Evolutionary conservation across 2,329 filamentous ascomycete genomes (phyloP).

Genomic region (Pseudogymnoascus sp.): DNA sequence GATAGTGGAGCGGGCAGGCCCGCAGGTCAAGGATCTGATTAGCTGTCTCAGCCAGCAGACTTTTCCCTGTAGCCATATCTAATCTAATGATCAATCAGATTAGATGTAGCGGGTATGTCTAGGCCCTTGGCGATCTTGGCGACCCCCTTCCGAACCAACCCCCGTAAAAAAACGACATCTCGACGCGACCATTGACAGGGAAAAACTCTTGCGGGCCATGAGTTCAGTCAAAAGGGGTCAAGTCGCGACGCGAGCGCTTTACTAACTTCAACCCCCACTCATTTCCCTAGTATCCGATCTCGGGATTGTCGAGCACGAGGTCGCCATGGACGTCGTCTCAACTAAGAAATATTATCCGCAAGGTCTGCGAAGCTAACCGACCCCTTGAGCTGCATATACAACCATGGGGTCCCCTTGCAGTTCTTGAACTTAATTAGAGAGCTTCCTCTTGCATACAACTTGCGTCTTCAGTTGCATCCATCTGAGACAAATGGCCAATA

Average conservation of each 20-base stretch:
- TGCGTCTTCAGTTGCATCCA: neutral
- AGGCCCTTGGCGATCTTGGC: neutral
- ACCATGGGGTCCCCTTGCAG: neutral
- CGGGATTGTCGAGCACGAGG: neutral
- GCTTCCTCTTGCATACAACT: neutral
- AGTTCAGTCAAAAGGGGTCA: neutral
- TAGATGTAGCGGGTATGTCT: neutral
- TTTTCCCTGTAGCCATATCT: conserved; percentile 2
- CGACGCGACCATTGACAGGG: neutral
- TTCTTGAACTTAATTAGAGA: neutral
- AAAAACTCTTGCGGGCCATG: neutral
- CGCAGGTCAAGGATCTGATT: neutral
- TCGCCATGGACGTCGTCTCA: neutral
- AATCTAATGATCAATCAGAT: conserved; percentile 12
- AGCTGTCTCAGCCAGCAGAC: neutral
- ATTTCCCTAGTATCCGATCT: neutral
- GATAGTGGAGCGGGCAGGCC: neutral
- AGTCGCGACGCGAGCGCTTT: neutral
- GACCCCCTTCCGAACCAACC: neutral
- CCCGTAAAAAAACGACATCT: neutral
- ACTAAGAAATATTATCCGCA: neutral
- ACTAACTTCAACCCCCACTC: neutral
- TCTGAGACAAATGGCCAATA: conserved; percentile 5
- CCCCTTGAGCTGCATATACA: neutral
- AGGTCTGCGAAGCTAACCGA: neutral